phyloP scores from a whole-genome alignment of 2,329 filamentous ascomycete species.

The Ceratocystis smalleyi region DNA sequence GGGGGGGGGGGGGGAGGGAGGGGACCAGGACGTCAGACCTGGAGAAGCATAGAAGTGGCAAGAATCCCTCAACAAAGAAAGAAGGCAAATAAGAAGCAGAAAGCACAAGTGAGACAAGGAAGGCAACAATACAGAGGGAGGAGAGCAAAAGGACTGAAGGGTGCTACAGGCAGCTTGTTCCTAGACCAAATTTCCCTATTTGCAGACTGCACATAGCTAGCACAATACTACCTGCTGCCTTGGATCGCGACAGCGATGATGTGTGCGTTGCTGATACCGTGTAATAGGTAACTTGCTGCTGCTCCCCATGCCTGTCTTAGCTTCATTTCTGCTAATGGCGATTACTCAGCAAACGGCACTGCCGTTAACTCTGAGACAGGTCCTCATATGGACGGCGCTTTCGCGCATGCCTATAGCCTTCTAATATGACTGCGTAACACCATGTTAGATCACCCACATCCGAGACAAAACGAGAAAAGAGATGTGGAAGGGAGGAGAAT shows the following conservation, averaged over 20 bases:
- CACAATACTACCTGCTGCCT: not conserved
- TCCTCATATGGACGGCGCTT: not conserved
- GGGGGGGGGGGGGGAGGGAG: constrained; percentile 15
- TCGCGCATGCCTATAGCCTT: not conserved
- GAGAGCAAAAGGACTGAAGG: not conserved
- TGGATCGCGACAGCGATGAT: not conserved
- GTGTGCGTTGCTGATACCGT: not conserved
- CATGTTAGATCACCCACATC: not conserved
- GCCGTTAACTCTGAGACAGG: not conserved
- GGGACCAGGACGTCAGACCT: not conserved
- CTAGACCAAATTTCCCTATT: no score
- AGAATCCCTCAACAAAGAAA: not conserved
- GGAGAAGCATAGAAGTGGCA: not conserved
- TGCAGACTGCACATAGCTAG: not conserved
- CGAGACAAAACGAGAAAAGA: not conserved
- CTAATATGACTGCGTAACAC: not conserved
- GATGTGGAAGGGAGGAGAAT: no score
- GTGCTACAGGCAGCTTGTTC: no score
- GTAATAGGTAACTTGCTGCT: not conserved
- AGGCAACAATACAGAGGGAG: not conserved
- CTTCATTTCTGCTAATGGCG: not conserved
- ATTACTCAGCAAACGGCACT: not conserved
- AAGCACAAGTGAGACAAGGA: not conserved
- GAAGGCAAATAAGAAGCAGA: not conserved
- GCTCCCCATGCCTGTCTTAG: not conserved